Conservation (phyloP, 352 stramenopile genomes). For the Pythium aristosporum region DNA sequence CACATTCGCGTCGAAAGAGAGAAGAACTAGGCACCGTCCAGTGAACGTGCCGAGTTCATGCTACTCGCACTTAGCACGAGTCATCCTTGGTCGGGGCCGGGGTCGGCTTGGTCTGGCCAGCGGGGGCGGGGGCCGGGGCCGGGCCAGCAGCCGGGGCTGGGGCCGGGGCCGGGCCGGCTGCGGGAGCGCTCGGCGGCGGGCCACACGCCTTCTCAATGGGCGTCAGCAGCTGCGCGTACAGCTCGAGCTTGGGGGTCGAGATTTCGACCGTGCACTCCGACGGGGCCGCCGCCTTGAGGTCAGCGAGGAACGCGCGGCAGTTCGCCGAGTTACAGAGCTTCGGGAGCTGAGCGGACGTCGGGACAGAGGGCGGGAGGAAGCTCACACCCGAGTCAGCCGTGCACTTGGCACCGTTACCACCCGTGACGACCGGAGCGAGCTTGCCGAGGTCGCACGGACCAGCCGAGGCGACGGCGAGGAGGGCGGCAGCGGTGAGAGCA, state of each 20-base stretch:
- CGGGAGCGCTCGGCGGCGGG: background rate
- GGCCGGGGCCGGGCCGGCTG: background rate
- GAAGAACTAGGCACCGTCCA: background rate
- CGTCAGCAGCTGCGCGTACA: conserved; percentile 11
- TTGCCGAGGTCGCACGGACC: conserved; percentile 4
- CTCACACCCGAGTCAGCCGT: background rate
- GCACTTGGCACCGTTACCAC: background rate
- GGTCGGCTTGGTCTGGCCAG: background rate
- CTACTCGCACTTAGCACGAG: conserved; percentile 10
- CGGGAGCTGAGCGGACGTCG: background rate
- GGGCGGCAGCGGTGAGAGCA: conserved; percentile 3
- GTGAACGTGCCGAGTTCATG: background rate
- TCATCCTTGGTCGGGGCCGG: conserved; percentile 7
- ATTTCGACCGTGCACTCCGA: conserved; percentile 3
- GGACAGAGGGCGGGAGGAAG: background rate
- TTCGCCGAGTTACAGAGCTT: background rate
- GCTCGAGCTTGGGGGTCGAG: background rate
- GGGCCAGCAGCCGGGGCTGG: background rate
- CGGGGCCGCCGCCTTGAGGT: conserved; percentile 7
- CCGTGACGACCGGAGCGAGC: background rate
- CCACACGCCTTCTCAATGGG: conserved; percentile 3
- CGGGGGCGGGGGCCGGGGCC: conserved; percentile 1
- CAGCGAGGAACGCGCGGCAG: background rate
- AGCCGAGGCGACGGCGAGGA: conserved; percentile 9
- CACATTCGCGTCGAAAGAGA: background rate